Evolutionary conservation across 768 basidiomycete genomes (phyloP).

Genomic region (Leccinum disarticulatum): DNA sequence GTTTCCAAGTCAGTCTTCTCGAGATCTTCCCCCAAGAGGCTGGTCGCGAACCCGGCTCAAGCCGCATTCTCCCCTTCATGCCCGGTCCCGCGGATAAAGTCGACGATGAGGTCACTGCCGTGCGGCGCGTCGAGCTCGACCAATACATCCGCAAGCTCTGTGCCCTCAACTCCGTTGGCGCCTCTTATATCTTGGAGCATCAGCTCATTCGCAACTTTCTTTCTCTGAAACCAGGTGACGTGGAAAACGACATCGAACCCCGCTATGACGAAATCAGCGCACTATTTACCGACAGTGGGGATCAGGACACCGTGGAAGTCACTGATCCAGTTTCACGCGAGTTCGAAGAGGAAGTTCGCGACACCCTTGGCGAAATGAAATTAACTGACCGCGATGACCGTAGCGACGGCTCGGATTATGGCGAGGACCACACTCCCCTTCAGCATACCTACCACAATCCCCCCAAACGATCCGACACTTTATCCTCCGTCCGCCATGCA

Average conservation of each 20-base stretch:
- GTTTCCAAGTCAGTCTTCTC: constrained; percentile 90
- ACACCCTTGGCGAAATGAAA: constrained; percentile 48
- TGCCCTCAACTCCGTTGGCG: constrained; percentile 61
- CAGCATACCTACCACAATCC: constrained; percentile 38
- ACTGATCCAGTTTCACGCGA: constrained; percentile 32
- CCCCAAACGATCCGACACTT: constrained; percentile 52
- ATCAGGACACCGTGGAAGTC: constrained; percentile 38
- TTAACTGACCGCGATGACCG: constrained; percentile 46
- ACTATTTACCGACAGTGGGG: constrained; percentile 39
- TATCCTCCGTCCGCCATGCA: constrained; percentile 37
- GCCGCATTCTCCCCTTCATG: constrained; percentile 92
- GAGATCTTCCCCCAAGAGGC: constrained; percentile 89
- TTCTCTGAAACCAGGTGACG: constrained; percentile 82
- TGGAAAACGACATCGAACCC: constrained; percentile 65
- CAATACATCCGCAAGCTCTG: constrained; percentile 84
- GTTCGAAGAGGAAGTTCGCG: constrained; percentile 45
- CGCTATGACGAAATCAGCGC: constrained; percentile 58
- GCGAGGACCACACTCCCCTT: constrained; percentile 42
- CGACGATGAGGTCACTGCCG: constrained; percentile 79
- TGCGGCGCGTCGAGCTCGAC: constrained; percentile 80
- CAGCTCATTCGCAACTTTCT: constrained; percentile 81
- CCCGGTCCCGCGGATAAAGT: constrained; percentile 89
- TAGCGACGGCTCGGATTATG: constrained; percentile 69
- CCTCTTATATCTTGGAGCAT: constrained; percentile 80
- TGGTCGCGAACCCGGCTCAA: constrained; percentile 64